Evolutionary conservation across 1,139 yeast genomes (phyloP).

Genomic region (Taphrina pruni): DNA sequence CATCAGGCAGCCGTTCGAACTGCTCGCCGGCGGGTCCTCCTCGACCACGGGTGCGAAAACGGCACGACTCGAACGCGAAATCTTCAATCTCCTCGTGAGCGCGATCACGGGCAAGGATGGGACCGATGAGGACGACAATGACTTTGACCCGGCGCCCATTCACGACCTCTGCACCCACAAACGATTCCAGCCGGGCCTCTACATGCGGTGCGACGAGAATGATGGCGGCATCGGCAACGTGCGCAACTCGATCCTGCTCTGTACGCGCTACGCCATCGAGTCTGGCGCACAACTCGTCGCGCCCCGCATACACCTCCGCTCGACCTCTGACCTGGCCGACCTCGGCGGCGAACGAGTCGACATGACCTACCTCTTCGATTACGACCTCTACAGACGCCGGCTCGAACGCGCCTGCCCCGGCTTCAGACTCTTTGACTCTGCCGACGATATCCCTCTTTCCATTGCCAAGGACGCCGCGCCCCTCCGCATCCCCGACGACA

Average conservation of each 20-base stretch:
- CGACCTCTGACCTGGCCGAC: conserved; percentile 3
- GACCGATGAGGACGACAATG: background rate
- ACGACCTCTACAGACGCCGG: conserved; percentile 4
- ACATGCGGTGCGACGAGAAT: conserved; percentile 12
- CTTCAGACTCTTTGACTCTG: conserved; percentile 12
- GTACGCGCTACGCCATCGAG: conserved; percentile 23
- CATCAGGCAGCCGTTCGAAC: too few relatives aligned
- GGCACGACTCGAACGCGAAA: background rate
- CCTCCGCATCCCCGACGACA: background rate
- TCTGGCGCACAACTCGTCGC: conserved; percentile 24
- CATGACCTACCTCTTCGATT: conserved; percentile 23
- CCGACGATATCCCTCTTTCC: background rate
- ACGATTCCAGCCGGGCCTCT: conserved; percentile 16
- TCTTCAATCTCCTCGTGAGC: background rate
- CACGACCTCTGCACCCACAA: conserved; percentile 6
- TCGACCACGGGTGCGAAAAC: too few relatives aligned
- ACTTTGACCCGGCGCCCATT: conserved; percentile 13
- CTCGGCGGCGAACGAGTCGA: conserved; percentile 1
- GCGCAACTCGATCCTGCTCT: conserved; percentile 12
- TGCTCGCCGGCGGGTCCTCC: too few relatives aligned
- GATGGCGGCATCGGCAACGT: conserved; percentile 27
- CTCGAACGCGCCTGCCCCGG: conserved; percentile 23
- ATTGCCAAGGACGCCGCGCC: background rate
- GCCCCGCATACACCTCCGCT: conserved; percentile 21
- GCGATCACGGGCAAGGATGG: too few relatives aligned